Base-by-base conservation (phyloP, 768 basidiomycete genomes). In the Mycena floridula region DNA sequence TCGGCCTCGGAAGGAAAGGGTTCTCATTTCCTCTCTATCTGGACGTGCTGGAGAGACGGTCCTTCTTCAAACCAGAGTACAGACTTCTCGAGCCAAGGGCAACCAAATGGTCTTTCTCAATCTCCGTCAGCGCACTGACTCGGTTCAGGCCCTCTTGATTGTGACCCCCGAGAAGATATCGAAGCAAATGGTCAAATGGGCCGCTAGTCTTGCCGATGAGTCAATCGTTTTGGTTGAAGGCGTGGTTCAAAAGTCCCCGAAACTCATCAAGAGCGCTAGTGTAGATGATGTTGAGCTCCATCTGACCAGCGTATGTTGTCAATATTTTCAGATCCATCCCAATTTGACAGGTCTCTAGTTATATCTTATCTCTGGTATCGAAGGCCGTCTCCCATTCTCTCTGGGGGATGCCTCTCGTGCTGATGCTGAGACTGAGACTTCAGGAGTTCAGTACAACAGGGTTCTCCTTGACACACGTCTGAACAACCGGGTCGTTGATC, bases 121-220 rank as follows among this genome's bases (percentile, higher is more conserved):
- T 59, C 74, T 99, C 44, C 87, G 95, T 47, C 95, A 99, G 63
- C 79, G 88, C 54, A 83, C 76, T 12, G 75, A 85, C 58, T 74
- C 94, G 44, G 82, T 99, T 7, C 95, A 98, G 61, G 93, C 87
- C 26, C 68, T 98, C 30, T 69, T 95, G 48, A 64, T 71, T 39
- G 79, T 87, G 20, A 68, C 84, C 8, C 76, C 81, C 9, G 85
- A 79, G 37, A 82, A 78, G 56, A 75, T 98, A 22, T 94, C 90
- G 50, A 97, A 94, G 66, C 93, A 95, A 61, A 99, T 99, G 96
- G 79, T 92, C 28, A 96, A 92, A 65, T 98, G 88, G 86, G 79
- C 84, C 15, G 81, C 82, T 16, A 59, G 77, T 21, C 66, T 98
- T 40, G 70, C 83, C 22, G 77, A 78, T 55, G 96, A 99, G 69